Conservation (phyloP, 2,329 filamentous ascomycete genomes). For the Penicillium janthinellum region DNA sequence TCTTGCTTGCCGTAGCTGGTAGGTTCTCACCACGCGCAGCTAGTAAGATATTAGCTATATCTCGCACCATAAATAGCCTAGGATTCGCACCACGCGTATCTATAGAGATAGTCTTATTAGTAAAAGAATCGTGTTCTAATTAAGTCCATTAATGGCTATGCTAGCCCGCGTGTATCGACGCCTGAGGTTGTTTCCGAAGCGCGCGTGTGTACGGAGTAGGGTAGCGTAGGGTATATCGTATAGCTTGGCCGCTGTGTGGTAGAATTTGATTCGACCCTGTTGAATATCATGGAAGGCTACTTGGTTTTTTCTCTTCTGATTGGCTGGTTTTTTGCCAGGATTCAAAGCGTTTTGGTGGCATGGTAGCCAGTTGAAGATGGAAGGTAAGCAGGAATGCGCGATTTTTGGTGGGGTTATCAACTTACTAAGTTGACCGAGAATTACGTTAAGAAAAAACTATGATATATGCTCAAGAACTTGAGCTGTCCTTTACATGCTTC, state of each 20-base stretch:
- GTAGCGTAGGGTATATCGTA: background rate
- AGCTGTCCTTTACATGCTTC: background rate
- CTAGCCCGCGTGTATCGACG: background rate
- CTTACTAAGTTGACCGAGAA: background rate
- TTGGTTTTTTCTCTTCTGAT: background rate
- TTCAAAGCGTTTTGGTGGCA: background rate
- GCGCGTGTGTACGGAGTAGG: background rate
- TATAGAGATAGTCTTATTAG: no score
- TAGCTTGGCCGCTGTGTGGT: background rate
- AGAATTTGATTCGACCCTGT: background rate
- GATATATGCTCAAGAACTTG: background rate
- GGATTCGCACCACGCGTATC: no score
- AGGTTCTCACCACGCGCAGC: no score
- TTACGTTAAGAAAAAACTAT: background rate
- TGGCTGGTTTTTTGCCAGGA: background rate
- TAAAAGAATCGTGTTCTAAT: no score
- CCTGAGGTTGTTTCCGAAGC: background rate
- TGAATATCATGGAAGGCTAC: background rate
- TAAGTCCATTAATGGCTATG: no score
- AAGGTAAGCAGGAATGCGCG: background rate
- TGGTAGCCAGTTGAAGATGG: background rate
- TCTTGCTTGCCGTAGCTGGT: no score
- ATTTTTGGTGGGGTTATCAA: background rate
- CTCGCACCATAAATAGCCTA: no score
- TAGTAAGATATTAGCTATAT: no score